Base-by-base conservation (phyloP, 148 eudicot genomes). In the Rhododendron vialii region DNA sequence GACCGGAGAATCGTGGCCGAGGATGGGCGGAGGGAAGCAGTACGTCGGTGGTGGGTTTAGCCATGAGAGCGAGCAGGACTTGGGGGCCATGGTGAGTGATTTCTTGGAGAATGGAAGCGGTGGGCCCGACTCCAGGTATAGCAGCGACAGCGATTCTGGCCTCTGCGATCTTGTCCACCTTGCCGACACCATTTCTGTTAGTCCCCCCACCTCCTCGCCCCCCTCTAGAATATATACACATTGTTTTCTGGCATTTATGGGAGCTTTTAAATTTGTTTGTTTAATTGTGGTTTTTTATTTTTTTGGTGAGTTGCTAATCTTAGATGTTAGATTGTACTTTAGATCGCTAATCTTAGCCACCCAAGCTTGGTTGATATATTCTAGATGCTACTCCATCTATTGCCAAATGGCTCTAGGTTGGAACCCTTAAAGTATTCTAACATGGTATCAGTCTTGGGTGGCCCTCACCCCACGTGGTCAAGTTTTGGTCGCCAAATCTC, bases 41-140 rank as follows among this genome's bases (percentile, higher is more conserved):
- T 84, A 80, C 17, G 92, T 88, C 0, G 87, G 88, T 57, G 92
- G 89, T 1, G 87, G 89, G 53, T 91, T 88, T 36, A 94, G 98
- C 88, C 90, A 90, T 88, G 98, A 96, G 82, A 94, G 98, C 84
- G 98, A 96, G 89, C 94, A 92, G 83, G 98, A 94, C 85, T 89
- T 96, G 83, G 98, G 95, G 1, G 87, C 87, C 10, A 93, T 94
- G 98, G 98, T 96, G 24, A 92, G 93, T 80, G 98, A 96, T 88
- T 96, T 93, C 85, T 80, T 94, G 75, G 98, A 96, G 48, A 93
- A 92, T 84, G 95, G 94, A 36, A 93, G 98, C n/a, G 78, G 88
- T 78, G 95, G 95, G 20, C 87, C 92, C 4, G 94, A 96, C 7
- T 92, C 95, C 1, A 78, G 92, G 88, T 92, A 84, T 78, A 94